Base-by-base conservation (phyloP, 805 yeast species). In the Nadsonia fulvescens region DNA sequence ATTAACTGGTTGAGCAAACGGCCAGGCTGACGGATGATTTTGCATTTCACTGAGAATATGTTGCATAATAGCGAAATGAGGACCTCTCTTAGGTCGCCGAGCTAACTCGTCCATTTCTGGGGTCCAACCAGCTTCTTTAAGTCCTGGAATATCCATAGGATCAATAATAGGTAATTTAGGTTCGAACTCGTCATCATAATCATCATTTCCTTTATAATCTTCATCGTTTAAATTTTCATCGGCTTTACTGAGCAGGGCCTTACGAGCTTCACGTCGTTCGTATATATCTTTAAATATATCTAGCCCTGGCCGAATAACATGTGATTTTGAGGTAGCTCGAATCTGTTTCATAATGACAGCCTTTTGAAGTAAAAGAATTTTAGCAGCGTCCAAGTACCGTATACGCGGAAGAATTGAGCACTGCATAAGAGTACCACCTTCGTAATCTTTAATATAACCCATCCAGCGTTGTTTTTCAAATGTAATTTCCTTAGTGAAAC, bases 391-490 rank as follows among this genome's bases (percentile, higher is more conserved):
- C 27, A 89, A 56, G 49, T 89, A 89, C 37, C 96, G 65, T 31
- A 81, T 70, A 25, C 68, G 59, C 1, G 95, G 95, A 27, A 89
- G 56, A 91, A 86, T 83, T 1, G 86, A 54, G 46, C 98, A 89
- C 54, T 89, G 96, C 95, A 89, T 86, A 33, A 89, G 56, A 1
- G 98, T 89, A 40, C 96, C 98, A 14, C 99, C 99, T 53, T 89
- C 99, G 51, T 89, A 89, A 56, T 89, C 98, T 50, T 89, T 89
- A 44, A 89, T 89, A 50, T 89, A 89, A 3, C 99, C 99, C 89
- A 81, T 79, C 99, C 99, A 89, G 17, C 72, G 62, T 26, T 68
- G 66, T 36, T 72, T 75, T 18, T 86, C 89, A 30, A 89, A 61
- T 5, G 93, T 64, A 19, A 89, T 77, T 33, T 86, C 95, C 47